Evolutionary conservation across 2,329 filamentous ascomycete genomes (phyloP).

Genomic region (Exophiala sp.): DNA sequence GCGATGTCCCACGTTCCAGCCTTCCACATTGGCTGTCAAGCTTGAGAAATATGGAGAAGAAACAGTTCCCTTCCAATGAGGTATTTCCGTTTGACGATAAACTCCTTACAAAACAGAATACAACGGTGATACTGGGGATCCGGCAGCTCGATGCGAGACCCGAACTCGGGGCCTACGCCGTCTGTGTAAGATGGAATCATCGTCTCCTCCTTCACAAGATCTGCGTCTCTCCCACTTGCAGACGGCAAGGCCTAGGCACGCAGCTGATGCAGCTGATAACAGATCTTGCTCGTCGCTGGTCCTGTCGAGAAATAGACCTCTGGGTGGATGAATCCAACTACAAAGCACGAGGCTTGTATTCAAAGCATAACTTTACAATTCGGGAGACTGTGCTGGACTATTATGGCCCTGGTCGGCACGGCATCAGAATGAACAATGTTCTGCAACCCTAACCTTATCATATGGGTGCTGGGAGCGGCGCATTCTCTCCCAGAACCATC

Average conservation of each 20-base stretch:
- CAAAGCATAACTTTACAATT: conserved; percentile 43
- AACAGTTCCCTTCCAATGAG: conserved; percentile 48
- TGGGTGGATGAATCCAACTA: conserved; percentile 48
- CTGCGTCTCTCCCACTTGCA: conserved; percentile 44
- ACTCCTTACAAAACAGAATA: conserved; percentile 21
- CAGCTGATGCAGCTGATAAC: conserved; percentile 43
- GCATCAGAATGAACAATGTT: conserved; percentile 37
- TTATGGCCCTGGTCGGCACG: conserved; percentile 46
- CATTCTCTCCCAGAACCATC: conserved; percentile 19
- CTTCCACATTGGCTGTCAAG: conserved; percentile 15
- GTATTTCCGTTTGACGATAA: conserved; percentile 43
- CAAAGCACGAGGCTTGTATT: conserved; percentile 44
- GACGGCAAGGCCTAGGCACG: conserved; percentile 44
- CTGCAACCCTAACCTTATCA: conserved; percentile 7
- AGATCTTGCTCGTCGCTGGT: conserved; percentile 40
- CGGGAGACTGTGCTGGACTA: conserved; percentile 45
- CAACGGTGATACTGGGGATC: conserved; percentile 19
- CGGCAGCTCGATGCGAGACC: background rate
- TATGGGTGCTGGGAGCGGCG: conserved; percentile 3
- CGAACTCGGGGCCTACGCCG: conserved; percentile 41
- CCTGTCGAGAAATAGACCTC: conserved; percentile 45
- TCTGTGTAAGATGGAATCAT: conserved; percentile 43
- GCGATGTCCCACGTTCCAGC: conserved; percentile 9
- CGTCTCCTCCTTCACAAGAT: conserved; percentile 48
- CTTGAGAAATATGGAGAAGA: conserved; percentile 38